Evolutionary conservation across 1,284 basidiomycete genomes (phyloP), one percentile per base, ranked within the genome.

Genomic region (Cutaneotrichosporon sp.): DNA sequence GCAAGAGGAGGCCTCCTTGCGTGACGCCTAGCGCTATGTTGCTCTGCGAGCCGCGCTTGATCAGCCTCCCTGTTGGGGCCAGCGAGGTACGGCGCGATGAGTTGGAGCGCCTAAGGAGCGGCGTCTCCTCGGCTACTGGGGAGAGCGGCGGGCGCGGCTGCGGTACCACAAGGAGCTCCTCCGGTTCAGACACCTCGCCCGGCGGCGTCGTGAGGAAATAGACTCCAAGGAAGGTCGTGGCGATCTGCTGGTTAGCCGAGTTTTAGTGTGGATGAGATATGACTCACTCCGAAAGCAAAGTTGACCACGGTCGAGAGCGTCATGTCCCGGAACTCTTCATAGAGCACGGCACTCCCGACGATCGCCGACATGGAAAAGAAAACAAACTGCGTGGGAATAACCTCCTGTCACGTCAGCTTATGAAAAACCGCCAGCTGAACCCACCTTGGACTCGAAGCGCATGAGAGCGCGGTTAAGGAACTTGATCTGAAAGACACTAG

Each of bases 401-500:
- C 93, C 34, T 56, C 58, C 57, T 62, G 61, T 26, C 16, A 8
- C 18, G 42, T 46, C 42, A 46, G 42, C 42, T 16, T 8, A 6
- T 42, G 13, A n/a, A 46, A 8, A 8, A 9, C 30, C 4, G 21
- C n/a, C 21, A 50, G 47, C 55, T 14, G n/a, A 4, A 56, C 62
- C 14, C 60, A 89, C 86, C 80, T 92, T 91, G 76, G 87, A 87
- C 73, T 95, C 91, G 74, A 95, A 96, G 30, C 88, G 86, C 88
- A 91, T 93, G 57, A 95, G 78, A 3, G 92, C 92, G 66, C 88
- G 86, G 76, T 98, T 97, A 60, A 98, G 85, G 76, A 92, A 97
- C 69, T 87, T 87, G 70, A 99, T 90, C 82, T 99, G 96, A 21
- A 91, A 85, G 22, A 97, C 76, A 5, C 92, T 94, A 5, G 96